Percentiles rank a stretch among this genome's conserved stretches.
Conservation (phyloP, 2,329 filamentous ascomycete genomes). For the Stemphylium lycopersici region DNA sequence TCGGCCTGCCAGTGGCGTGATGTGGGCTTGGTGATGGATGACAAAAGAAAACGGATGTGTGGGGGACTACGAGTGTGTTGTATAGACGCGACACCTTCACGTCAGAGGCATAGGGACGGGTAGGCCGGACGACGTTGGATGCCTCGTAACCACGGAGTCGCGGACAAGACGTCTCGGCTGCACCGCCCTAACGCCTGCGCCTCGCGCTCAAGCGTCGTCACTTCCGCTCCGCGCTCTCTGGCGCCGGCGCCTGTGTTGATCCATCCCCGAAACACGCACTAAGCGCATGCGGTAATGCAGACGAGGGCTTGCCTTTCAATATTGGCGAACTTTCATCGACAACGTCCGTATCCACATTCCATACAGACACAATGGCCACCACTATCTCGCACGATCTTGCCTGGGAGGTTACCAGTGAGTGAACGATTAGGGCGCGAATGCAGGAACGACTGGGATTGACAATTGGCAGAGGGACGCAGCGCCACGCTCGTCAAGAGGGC, state of each 20-base stretch:
- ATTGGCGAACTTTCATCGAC: slow-evolving; percentile 30
- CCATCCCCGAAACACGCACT: slow-evolving; percentile 30
- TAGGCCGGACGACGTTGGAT: slow-evolving; percentile 9
- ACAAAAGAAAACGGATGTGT: slow-evolving; percentile 19
- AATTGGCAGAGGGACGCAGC: slow-evolving; percentile 76
- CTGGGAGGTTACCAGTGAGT: slow-evolving; percentile 96
- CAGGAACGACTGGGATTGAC: slow-evolving; percentile 19
- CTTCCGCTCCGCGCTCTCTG: slow-evolving; percentile 13
- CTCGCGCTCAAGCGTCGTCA: slow-evolving; percentile 22
- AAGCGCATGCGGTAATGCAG: slow-evolving; percentile 33
- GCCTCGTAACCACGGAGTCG: slow-evolving; percentile 11
- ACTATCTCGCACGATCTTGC: slow-evolving; percentile 86
- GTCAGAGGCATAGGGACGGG: slow-evolving; percentile 2
- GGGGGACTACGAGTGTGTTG: slow-evolving; percentile 7
- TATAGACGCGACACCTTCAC: slow-evolving; percentile 11
- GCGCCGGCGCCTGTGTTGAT: slow-evolving; percentile 21
- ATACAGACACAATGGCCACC: slow-evolving; percentile 54
- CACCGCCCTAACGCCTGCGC: slow-evolving; percentile 16
- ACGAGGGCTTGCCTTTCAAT: slow-evolving; percentile 35
- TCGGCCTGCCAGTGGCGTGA: slow-evolving; percentile 10
- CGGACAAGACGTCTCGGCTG: slow-evolving; percentile 21
- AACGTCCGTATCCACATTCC: slow-evolving; percentile 35
- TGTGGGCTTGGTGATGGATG: slow-evolving; percentile 3
- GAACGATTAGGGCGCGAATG: slow-evolving; percentile 9
- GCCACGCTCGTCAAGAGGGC: slow-evolving; percentile 90